Percentiles rank a stretch among this genome's conserved stretches.
phyloP scores from a whole-genome alignment of 108 stramenopile genomes.

The Schizochytrium sp. region DNA sequence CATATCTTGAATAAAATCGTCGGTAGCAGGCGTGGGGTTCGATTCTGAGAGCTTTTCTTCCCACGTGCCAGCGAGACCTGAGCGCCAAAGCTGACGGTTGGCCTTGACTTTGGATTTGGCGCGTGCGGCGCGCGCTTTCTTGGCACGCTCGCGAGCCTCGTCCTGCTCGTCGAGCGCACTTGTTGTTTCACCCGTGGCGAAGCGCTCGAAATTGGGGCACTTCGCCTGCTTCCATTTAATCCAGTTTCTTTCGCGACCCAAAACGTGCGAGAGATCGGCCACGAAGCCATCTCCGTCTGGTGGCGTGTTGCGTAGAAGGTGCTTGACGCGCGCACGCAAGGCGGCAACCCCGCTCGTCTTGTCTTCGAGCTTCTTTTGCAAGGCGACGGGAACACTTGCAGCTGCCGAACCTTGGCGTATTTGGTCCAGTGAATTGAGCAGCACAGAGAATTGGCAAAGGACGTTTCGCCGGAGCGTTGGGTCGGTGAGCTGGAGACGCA shows the following conservation, averaged over 20 bases:
- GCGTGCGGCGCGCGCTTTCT: not conserved
- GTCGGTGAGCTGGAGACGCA: slow-evolving; percentile 41
- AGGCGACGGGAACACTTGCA: slow-evolving; percentile 28
- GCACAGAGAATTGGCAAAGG: not conserved
- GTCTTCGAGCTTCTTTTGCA: slow-evolving; percentile 4
- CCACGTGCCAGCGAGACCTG: not conserved
- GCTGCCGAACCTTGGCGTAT: not conserved
- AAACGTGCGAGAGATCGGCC: slow-evolving; percentile 21
- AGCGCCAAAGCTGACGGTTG: not conserved
- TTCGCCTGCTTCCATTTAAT: slow-evolving; percentile 36
- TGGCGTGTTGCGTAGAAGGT: slow-evolving; percentile 26
- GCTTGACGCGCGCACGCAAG: slow-evolving; percentile 21
- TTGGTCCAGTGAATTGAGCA: not conserved
- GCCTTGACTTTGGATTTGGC: not conserved
- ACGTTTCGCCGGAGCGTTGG: slow-evolving; percentile 35
- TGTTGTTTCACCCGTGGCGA: not conserved
- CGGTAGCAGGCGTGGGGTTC: not conserved
- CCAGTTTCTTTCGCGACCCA: slow-evolving; percentile 31
- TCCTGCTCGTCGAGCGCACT: not conserved
- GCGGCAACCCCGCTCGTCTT: slow-evolving; percentile 19
- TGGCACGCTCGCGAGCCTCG: not conserved
- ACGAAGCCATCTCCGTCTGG: slow-evolving; percentile 36
- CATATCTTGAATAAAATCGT: not conserved
- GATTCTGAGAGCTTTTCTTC: not conserved
- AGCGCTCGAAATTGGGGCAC: slow-evolving; percentile 2